A percentile compares a stretch with the other conserved stretches of the same genome.
Evolutionary conservation across 768 basidiomycete species (phyloP).

Genomic region (Lactifluus hygrophoroides): DNA sequence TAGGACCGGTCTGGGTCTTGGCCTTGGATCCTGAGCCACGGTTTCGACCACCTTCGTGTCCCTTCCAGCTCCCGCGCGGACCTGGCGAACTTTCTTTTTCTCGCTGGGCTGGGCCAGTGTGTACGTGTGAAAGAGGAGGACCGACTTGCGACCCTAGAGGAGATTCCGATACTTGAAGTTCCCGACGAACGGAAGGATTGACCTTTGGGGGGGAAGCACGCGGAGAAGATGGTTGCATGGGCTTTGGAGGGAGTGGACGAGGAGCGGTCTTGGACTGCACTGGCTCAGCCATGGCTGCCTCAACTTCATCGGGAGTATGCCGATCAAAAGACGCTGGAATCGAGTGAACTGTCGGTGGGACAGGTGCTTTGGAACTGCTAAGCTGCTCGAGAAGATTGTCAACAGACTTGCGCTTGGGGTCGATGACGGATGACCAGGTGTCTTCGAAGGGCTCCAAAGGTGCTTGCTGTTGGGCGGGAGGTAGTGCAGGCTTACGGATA

Average conservation of each 20-base stretch:
- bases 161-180: constrained; percentile 43
- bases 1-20: constrained; percentile 47
- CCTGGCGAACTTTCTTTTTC: constrained; percentile 70
- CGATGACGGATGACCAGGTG: constrained; percentile 36
- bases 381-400: constrained; percentile 75
- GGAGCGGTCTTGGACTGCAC: constrained; percentile 39
- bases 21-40: constrained; percentile 36
- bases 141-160: constrained; percentile 31
- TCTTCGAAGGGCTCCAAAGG: constrained; percentile 49
- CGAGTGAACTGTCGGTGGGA: constrained; percentile 23
- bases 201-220: constrained; percentile 59
- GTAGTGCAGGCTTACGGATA: constrained; percentile 61
- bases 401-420: constrained; percentile 76
- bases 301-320: constrained; percentile 26
- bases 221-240: constrained; percentile 43
- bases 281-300: constrained; percentile 29
- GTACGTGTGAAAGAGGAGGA: constrained; percentile 28
- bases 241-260: constrained; percentile 58
- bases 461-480: constrained; percentile 29
- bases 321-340: constrained; percentile 26
- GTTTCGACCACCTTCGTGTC: constrained; percentile 30
- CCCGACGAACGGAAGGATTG: constrained; percentile 37
- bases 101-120: constrained; percentile 27
- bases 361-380: constrained; percentile 38
- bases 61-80: constrained; percentile 39